A percentile compares a stretch with the other conserved stretches of the same genome.
phyloP scores from a whole-genome alignment of 2,329 filamentous ascomycete genomes.

The Aspergillus unguis region DNA sequence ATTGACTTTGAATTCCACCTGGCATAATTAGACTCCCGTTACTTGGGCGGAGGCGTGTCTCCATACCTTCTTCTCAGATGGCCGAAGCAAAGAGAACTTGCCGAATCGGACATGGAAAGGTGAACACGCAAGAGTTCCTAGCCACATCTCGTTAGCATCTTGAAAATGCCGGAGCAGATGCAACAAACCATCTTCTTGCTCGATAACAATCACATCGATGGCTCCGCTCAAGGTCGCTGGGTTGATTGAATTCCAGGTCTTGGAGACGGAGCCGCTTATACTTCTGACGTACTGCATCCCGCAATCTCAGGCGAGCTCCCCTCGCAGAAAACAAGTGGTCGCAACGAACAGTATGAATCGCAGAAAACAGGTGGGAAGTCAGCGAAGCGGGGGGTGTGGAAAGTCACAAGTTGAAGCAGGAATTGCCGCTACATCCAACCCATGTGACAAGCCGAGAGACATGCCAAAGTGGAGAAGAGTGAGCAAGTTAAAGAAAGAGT shows the following conservation, averaged over 20 bases:
- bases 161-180: background rate
- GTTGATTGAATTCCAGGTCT: constrained; percentile 99
- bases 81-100: constrained; percentile 92
- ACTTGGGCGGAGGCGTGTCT: background rate
- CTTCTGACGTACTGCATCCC: constrained; percentile 97
- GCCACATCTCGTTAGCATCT: constrained; percentile 1
- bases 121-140: constrained; percentile 74
- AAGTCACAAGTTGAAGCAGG: constrained; percentile 23
- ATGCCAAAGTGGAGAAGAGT: constrained; percentile 18
- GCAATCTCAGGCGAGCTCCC: constrained; percentile 20
- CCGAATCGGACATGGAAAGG: constrained; percentile 98
- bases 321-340: constrained; percentile 12
- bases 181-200: constrained; percentile 79
- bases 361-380: constrained; percentile 7
- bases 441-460: constrained; percentile 34
- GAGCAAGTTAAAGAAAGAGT: constrained; percentile 7
- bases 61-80: constrained; percentile 83
- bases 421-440: constrained; percentile 33
- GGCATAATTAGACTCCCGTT: constrained; percentile 15
- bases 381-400: constrained; percentile 16
- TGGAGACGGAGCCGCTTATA: constrained; percentile 91
- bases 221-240: constrained; percentile 94
- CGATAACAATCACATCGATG: constrained; percentile 97
- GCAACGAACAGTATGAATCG: background rate
- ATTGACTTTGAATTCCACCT: constrained; percentile 94